These are phyloP conservation scores for Lactifluus rugatus DNA, from an alignment of 768 basidiomycete species.

Conservation along the genomic window DNA sequence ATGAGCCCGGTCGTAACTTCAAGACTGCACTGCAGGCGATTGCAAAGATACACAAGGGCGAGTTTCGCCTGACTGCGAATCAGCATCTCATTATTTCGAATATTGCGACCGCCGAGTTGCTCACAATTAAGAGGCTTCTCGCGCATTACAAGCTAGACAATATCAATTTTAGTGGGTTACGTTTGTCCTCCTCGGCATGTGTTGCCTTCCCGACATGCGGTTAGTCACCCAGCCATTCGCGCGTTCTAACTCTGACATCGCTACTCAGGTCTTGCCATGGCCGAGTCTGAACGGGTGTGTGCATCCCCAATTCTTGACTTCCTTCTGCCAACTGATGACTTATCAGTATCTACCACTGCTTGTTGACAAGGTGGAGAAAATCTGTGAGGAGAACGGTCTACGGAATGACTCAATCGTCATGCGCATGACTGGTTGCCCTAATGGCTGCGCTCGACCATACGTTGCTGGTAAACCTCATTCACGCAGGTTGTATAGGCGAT, in stretches of 20 bases:
- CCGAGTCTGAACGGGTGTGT: conserved; percentile 62
- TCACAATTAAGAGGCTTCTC: conserved; percentile 68
- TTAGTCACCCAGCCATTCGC: conserved; percentile 20
- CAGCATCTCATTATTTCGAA: conserved; percentile 90
- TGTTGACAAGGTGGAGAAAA: conserved; percentile 91
- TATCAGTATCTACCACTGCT: conserved; percentile 81
- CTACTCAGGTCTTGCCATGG: conserved; percentile 57
- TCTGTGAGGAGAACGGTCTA: conserved; percentile 88
- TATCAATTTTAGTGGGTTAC: conserved; percentile 62
- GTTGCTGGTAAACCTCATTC: conserved; percentile 53
- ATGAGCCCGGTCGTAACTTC: conserved; percentile 83
- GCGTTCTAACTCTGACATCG: neutral
- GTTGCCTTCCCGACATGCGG: conserved; percentile 97
- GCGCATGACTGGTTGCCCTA: conserved; percentile 98
- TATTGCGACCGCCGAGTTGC: conserved; percentile 60
- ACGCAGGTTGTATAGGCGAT: neutral
- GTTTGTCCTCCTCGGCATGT: conserved; percentile 89
- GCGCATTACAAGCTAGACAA: conserved; percentile 87
- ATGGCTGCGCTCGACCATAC: conserved; percentile 90
- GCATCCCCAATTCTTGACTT: neutral
- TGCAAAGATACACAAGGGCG: conserved; percentile 88
- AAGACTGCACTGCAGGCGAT: conserved; percentile 90
- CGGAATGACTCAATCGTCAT: conserved; percentile 93
- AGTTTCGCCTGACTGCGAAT: conserved; percentile 89
- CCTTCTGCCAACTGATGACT: neutral